Evolutionary conservation across 2,329 filamentous ascomycete species (phyloP), one percentile per base, ranked within the genome.

Genomic region (Penicillium griseofulvum): DNA sequence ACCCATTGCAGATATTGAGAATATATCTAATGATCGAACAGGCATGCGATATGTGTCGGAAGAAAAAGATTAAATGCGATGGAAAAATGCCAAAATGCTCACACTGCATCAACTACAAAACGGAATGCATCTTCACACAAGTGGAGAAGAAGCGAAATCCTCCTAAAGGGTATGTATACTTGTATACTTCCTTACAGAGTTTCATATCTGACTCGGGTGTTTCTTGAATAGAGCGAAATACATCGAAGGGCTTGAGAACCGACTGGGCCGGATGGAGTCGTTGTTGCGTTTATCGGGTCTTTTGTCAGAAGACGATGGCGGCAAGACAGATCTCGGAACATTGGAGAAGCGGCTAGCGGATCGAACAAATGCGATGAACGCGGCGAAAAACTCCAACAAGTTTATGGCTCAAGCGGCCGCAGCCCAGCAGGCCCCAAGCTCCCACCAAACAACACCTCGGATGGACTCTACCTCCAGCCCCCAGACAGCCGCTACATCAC

Each of bases 141-240:
- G 92, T 97, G 36, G 94, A 99, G 79, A 99, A 99, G 86, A 99
- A 99, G 82, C 85, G 94, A 56, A 94, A 89, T 73, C 93, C 94
- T 50, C 94, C 93, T 1, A 99, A 97, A 81, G 93, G 94, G 91
- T 96, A 82, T 63, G 83, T 73, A 33, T 17, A 24, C 31, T 38
- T 19, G 83, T 73, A 34, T 17, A 22, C 34, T 43, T 12, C 39
- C 11, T 26, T 8, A 26, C n/a, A 19, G 14, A 2, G 17, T 16
- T 31, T 31, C 28, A 33, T 22, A 28, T 58, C 61, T 69, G 54
- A 68, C 58, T 38, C 9, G 49, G 48, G 24, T 63, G 95, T 29
- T 19, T 22, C 14, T 24, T n/a, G 11, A 2, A 53, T 24, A 54
- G 91, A 56, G 94, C 94, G 52, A 97, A 97, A 75, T 99, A 99